phyloP scores from a whole-genome alignment of 1,139 yeast genomes.

The Williopsis jadinii region DNA sequence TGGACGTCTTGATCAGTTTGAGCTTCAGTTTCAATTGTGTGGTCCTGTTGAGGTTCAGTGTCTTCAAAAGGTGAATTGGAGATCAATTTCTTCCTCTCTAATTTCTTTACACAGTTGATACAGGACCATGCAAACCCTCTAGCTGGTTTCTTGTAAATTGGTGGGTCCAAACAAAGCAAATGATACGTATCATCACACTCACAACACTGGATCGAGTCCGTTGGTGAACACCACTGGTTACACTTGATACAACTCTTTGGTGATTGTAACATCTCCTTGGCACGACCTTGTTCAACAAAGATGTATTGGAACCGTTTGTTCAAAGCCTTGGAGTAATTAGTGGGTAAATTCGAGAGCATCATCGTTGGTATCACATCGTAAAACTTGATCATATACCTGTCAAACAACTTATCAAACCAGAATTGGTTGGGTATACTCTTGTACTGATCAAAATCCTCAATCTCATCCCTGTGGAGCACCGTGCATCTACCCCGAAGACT shows the following conservation, averaged over 20 bases:
- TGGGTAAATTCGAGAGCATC: constrained; percentile 41
- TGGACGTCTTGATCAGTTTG: no score
- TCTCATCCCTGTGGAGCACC: constrained; percentile 62
- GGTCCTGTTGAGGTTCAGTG: no score
- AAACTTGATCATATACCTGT: constrained; percentile 76
- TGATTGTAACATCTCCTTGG: constrained; percentile 55
- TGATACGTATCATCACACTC: constrained; percentile 68
- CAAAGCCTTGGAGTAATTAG: constrained; percentile 53
- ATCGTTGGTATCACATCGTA: constrained; percentile 70
- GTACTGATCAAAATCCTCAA: constrained; percentile 48
- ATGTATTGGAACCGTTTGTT: constrained; percentile 65
- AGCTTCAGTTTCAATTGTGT: background rate
- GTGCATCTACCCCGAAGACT: constrained; percentile 72
- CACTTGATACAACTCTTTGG: constrained; percentile 73
- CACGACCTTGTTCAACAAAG: constrained; percentile 64
- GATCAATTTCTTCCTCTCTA: constrained; percentile 20
- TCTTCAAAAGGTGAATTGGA: constrained; percentile 4
- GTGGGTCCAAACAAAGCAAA: constrained; percentile 83
- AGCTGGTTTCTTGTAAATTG: constrained; percentile 70
- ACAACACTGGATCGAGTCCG: constrained; percentile 79
- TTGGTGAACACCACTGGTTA: constrained; percentile 74
- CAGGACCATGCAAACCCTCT: constrained; percentile 95
- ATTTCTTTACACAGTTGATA: constrained; percentile 58
- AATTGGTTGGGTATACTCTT: constrained; percentile 59
- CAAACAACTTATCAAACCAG: constrained; percentile 82